These are phyloP conservation scores for Chalciporus chontae DNA, from an alignment of 768 basidiomycete species.

Conservation along the genomic window DNA sequence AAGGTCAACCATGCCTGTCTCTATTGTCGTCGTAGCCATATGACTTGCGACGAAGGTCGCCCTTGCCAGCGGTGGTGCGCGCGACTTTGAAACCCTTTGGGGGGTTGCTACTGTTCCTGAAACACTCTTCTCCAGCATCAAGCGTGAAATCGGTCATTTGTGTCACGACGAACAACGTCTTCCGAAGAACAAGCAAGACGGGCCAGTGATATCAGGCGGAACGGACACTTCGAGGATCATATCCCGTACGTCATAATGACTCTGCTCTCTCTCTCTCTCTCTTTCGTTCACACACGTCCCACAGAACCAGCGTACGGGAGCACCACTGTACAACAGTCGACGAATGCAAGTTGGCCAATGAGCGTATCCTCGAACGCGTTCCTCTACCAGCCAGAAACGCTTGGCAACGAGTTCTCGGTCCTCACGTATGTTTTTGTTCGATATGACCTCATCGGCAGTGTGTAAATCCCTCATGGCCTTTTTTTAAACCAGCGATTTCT, in stretches of 20 bases:
- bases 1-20: constrained; percentile 94
- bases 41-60: constrained; percentile 86
- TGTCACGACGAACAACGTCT: constrained; percentile 84
- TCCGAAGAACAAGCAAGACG: constrained; percentile 44
- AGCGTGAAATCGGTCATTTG: constrained; percentile 92
- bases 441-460: no score
- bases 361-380: constrained; percentile 47
- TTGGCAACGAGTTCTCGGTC: constrained; percentile 81
- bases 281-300: background rate
- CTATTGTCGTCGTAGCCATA: constrained; percentile 89
- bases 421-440: constrained; percentile 59
- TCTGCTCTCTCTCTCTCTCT: background rate
- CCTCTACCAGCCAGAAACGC: constrained; percentile 66
- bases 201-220: constrained; percentile 21
- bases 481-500: constrained; percentile 72
- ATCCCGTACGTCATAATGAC: constrained; percentile 18
- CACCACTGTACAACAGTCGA: constrained; percentile 17
- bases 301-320: constrained; percentile 25
- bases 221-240: constrained; percentile 33
- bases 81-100: constrained; percentile 11
- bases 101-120: background rate
- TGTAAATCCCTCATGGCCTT: background rate
- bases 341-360: constrained; percentile 54
- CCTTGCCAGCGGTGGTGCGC: constrained; percentile 92
- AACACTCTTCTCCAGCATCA: constrained; percentile 61